Conservation (phyloP, 192 early-diverging fungal genomes). For the Coemansia aciculifera region DNA sequence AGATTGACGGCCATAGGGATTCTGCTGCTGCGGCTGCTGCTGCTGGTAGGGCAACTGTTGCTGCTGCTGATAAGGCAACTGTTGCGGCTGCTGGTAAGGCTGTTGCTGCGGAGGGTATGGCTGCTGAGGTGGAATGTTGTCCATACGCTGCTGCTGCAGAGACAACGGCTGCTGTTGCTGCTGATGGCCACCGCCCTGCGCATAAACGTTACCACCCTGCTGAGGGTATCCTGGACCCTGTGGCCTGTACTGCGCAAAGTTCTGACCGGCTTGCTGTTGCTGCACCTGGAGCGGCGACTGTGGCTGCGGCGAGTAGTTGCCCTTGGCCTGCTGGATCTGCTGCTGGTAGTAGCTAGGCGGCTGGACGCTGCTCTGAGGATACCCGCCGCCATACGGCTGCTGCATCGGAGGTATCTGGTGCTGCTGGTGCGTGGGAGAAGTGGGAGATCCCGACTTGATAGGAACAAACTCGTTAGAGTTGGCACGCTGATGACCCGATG, state of each 20-base stretch:
- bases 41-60: constrained; percentile 29
- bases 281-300: constrained; percentile 12
- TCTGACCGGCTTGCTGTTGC: constrained; percentile 12
- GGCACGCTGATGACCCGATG: constrained; percentile 35
- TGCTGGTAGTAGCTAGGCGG: constrained; percentile 52
- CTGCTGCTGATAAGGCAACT: constrained; percentile 46
- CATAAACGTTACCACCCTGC: constrained; percentile 27
- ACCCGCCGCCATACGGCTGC: constrained; percentile 28
- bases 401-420: constrained; percentile 32
- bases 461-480: constrained; percentile 55
- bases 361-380: constrained; percentile 52
- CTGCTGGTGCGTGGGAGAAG: constrained; percentile 22
- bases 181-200: constrained; percentile 13
- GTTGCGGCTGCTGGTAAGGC: constrained; percentile 43
- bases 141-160: constrained; percentile 20
- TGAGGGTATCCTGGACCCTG: neutral
- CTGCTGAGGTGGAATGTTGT: constrained; percentile 15
- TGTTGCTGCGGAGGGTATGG: constrained; percentile 36
- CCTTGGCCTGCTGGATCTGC: constrained; percentile 54
- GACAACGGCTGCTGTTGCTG: constrained; percentile 41
- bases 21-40: constrained; percentile 18
- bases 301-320: constrained; percentile 27
- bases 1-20: constrained; percentile 28
- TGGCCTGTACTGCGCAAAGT: neutral
- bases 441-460: constrained; percentile 27